A percentile compares a stretch with the other conserved stretches of the same genome.
Evolutionary conservation across 441 rosid genomes (phyloP).

Genomic region (Melastoma candidum): DNA sequence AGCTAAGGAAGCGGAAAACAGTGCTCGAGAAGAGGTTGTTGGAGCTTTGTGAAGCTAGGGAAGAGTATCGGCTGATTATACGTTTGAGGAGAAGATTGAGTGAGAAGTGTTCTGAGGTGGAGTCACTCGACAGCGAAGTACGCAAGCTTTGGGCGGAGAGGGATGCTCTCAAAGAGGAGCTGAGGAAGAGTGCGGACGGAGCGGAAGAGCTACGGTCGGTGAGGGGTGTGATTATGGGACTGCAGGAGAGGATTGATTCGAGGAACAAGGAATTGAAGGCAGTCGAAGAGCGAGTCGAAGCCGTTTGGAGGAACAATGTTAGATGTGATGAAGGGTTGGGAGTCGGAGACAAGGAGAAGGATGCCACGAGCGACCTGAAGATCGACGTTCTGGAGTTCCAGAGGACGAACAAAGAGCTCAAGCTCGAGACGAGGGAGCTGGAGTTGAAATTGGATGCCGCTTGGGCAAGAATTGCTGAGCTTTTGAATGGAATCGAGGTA

Average conservation of each 20-base stretch:
- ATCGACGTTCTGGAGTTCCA: constrained; percentile 17
- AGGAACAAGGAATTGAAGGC: constrained; percentile 7
- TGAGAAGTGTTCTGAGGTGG: constrained; percentile 18
- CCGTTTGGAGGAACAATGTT: constrained; percentile 2
- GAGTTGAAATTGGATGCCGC: constrained; percentile 17
- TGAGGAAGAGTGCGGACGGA: constrained; percentile 9
- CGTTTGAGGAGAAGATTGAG: constrained; percentile 12
- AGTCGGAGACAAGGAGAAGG: constrained; percentile 11
- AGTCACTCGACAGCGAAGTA: constrained; percentile 13
- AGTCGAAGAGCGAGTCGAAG: constrained; percentile 21
- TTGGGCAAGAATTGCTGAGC: constrained; percentile 13
- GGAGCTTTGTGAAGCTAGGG: constrained; percentile 17
- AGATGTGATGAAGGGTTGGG: neutral
- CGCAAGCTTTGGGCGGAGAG: constrained; percentile 15
- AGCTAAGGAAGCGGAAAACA: constrained; percentile 16
- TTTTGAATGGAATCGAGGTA: constrained; percentile 22
- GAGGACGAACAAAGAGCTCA: constrained; percentile 28
- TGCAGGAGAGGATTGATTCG: constrained; percentile 17
- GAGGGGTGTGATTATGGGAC: constrained; percentile 8
- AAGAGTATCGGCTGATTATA: constrained; percentile 14
- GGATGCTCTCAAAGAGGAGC: constrained; percentile 16
- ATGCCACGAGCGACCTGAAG: constrained; percentile 8
- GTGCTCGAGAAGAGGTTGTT: constrained; percentile 19
- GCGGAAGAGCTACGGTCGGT: constrained; percentile 20
- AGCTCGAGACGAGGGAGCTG: constrained; percentile 29